These are phyloP conservation scores for Corynespora cassiicola DNA, from an alignment of 2,329 filamentous ascomycete genomes.

Conservation along the genomic window DNA sequence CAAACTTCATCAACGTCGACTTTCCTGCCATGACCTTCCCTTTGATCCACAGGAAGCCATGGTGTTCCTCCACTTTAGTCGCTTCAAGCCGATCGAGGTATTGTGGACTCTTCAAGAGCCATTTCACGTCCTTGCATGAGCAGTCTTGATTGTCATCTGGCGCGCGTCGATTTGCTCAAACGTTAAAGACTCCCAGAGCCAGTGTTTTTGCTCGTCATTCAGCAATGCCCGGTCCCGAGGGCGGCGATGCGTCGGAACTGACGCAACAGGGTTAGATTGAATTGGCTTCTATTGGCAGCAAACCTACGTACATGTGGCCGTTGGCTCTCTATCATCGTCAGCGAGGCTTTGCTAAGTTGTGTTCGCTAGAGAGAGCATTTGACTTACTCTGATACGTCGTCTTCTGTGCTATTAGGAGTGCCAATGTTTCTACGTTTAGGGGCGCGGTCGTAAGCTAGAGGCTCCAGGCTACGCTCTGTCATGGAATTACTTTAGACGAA, in stretches of 20 bases:
- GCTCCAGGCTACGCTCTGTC: slow-evolving; percentile 5
- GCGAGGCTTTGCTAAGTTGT: slow-evolving; percentile 1
- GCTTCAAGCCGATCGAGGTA: slow-evolving; percentile 49
- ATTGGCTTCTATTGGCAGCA: neutral
- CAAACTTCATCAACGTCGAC: slow-evolving; percentile 51
- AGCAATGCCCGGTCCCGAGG: too few species aligned
- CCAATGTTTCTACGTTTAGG: slow-evolving; percentile 9
- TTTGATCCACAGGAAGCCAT: slow-evolving; percentile 56
- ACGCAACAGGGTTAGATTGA: neutral
- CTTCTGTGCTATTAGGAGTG: slow-evolving; percentile 1
- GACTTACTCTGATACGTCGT: slow-evolving; percentile 7
- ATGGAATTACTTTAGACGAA: slow-evolving; percentile 1
- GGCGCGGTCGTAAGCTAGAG: slow-evolving; percentile 7
- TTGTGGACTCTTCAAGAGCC: slow-evolving; percentile 44
- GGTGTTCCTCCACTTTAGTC: slow-evolving; percentile 30
- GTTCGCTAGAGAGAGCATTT: neutral
- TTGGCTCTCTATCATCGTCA: slow-evolving; percentile 5
- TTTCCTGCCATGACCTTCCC: slow-evolving; percentile 49
- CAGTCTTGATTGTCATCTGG: slow-evolving; percentile 43
- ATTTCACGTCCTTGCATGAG: slow-evolving; percentile 50
- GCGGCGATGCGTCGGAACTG: too few species aligned
- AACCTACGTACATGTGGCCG: slow-evolving; percentile 9
- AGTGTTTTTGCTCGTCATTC: slow-evolving; percentile 10
- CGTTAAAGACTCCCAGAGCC: slow-evolving; percentile 38
- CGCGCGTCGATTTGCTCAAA: slow-evolving; percentile 51